Base-by-base conservation (phyloP, 2,329 filamentous ascomycete genomes). In the Chrysoporthe deuterocubensis region DNA sequence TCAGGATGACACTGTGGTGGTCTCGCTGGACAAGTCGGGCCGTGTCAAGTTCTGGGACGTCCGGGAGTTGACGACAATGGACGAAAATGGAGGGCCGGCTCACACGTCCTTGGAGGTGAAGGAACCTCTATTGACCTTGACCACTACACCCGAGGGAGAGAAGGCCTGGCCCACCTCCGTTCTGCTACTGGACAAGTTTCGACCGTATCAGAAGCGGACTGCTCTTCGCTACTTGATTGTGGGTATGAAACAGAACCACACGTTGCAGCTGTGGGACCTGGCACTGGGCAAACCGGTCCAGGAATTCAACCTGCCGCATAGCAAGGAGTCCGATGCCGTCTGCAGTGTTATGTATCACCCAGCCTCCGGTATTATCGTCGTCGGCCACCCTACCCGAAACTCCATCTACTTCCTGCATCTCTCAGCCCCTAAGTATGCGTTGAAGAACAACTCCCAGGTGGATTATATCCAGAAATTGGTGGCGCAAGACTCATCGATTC, bases 1-100 rank as follows among this genome's bases (percentile, higher is more conserved):
- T 79, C 94, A 97, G 78, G 96, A 99, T 78, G 96, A 99, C 78
- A 92, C 91, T 1, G 90, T 95, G 52, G 93, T 99, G 73, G 94
- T 96, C 59, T 97, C 95, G 61, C 88, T 99, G 64, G 96, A 99
- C 79, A 99, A 99, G 83, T 95, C 94, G 69, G 96, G 96, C 60
- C 90, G 93, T 70, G 90, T 98, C 81, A 96, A 97, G 80, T 97
- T 99, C 84, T 99, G 96, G 96, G 96, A 99, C 78, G 93, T 98
- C 72, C 92, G 92, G 69, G 89, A 92, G 69, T 85, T 97, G 66
- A 91, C 85, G 2, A 82, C 85, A 21, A 79, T 80, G 70, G 83
- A 84, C 73, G 83, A 86, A 70, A 81, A 80, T 65, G 84, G 85
- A 1, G 77, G 85, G 75, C 87, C 87, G 9, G 84, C 83, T 1